phyloP scores from a whole-genome alignment of 371 early-diverging fungal genomes.

The Apophysomyces elegans region DNA sequence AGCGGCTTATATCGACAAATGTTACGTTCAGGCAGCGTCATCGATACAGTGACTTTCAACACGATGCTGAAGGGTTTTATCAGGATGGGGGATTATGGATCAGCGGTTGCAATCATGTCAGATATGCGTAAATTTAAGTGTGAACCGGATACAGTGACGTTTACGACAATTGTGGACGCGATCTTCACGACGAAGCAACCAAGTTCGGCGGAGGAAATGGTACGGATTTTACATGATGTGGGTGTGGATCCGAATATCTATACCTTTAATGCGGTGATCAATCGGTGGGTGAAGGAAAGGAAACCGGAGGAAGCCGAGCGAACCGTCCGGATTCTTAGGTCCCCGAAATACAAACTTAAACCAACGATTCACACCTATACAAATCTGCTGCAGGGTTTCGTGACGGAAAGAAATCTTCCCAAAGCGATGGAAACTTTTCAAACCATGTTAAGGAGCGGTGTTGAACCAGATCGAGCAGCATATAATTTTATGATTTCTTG shows the following conservation, averaged over 20 bases:
- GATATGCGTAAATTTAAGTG: constrained; percentile 42
- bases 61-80: constrained; percentile 52
- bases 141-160: constrained; percentile 49
- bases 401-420: constrained; percentile 26
- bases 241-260: constrained; percentile 49
- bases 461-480: constrained; percentile 48
- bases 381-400: constrained; percentile 52
- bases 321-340: constrained; percentile 27
- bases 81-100: constrained; percentile 21
- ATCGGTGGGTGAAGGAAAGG: constrained; percentile 37
- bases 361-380: constrained; percentile 53
- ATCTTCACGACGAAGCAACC: constrained; percentile 36
- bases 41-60: constrained; percentile 52
- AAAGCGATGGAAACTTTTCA: constrained; percentile 49
- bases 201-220: constrained; percentile 28
- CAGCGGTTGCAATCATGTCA: constrained; percentile 32
- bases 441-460: constrained; percentile 22
- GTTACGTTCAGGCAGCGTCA: constrained; percentile 27
- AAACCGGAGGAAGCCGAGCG: constrained; percentile 43
- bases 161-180: constrained; percentile 48
- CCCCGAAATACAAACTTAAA: constrained; percentile 15
- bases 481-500: constrained; percentile 51
- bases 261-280: constrained; percentile 52
- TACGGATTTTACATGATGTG: constrained; percentile 25
- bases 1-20: constrained; percentile 40